phyloP scores from a whole-genome alignment of 257 asterid genomes.

The Henckelia pumila region DNA sequence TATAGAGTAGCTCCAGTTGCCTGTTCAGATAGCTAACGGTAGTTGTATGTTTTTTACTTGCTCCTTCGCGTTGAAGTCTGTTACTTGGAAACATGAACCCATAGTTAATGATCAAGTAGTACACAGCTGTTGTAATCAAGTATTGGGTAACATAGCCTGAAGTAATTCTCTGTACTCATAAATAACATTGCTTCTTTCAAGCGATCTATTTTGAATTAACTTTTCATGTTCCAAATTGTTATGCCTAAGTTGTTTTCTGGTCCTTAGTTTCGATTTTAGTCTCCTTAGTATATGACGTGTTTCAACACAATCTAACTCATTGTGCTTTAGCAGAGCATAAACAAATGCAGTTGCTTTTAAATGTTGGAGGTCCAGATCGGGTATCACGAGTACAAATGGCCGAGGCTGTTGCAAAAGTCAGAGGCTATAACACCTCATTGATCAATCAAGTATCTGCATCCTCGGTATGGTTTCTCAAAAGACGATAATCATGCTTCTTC shows the following conservation, averaged over 20 bases:
- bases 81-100: too few species aligned
- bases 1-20: neutral
- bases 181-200: too few species aligned
- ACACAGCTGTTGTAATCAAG: too few species aligned
- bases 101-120: too few species aligned
- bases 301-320: slow-evolving; percentile 8
- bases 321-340: slow-evolving; percentile 46
- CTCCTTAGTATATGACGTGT: too few species aligned
- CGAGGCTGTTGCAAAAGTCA: slow-evolving; percentile 68
- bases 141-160: neutral
- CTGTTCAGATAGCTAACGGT: neutral
- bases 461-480: slow-evolving; percentile 49
- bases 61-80: too few species aligned
- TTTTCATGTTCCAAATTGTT: too few species aligned
- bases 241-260: too few species aligned
- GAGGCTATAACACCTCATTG: slow-evolving; percentile 62
- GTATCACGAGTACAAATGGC: slow-evolving; percentile 97
- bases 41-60: neutral
- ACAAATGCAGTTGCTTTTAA: slow-evolving; percentile 59
- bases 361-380: slow-evolving; percentile 87
- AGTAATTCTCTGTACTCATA: too few species aligned
- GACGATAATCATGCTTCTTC: neutral
- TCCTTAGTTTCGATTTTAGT: too few species aligned
- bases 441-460: slow-evolving; percentile 80
- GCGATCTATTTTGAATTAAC: too few species aligned